Base-by-base conservation (phyloP, 371 early-diverging fungal species). In the Zychaea mexicana region DNA sequence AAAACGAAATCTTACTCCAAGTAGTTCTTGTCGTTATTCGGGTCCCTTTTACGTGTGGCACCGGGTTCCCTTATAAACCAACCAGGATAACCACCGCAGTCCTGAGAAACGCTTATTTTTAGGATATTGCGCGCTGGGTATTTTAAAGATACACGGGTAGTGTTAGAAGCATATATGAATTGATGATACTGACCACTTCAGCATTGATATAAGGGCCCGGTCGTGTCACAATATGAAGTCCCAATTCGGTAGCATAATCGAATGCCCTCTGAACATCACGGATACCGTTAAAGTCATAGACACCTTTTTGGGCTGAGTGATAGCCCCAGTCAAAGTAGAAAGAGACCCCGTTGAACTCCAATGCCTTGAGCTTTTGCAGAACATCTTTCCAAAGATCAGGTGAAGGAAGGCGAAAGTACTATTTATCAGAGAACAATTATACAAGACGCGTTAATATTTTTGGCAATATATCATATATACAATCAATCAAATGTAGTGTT, bases 311-410 rank as follows among this genome's bases (percentile, higher is more conserved):
- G 13, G 66, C 42, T n/a, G 66, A 66, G 31, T 70, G 70, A 19
- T 57, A 70, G 13, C 70, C 70, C 70, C 70, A 70, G 59, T 62
- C 54, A 24, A 70, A 70, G 55, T 70, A 70, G 30, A 61, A 62
- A 12, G 67, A 66, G 8, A 60, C 70, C 19, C 67, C 64, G 46
- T 70, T 70, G 49, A 52, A 70, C 7, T 62, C 70, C 7, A 60
- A 33, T 3, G 70, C 57, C 31, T 70, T 70, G 59, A 60, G 62
- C 47, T 69, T 69, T 33, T 69, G 46, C 61, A 69, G 30, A 19
- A 69, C 38, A 46, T 69, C 69, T 4, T 27, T 45, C 65, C 65
- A 65, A 4, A 69, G 45, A 30, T 28, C 58, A 9, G 65, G 65
- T 30, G 57, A 65, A 15, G 69, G 69, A 17, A 69, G 28, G n/a